Base-by-base conservation (phyloP, 176 grass and related monocot species). In the Guadua angustifolia region DNA sequence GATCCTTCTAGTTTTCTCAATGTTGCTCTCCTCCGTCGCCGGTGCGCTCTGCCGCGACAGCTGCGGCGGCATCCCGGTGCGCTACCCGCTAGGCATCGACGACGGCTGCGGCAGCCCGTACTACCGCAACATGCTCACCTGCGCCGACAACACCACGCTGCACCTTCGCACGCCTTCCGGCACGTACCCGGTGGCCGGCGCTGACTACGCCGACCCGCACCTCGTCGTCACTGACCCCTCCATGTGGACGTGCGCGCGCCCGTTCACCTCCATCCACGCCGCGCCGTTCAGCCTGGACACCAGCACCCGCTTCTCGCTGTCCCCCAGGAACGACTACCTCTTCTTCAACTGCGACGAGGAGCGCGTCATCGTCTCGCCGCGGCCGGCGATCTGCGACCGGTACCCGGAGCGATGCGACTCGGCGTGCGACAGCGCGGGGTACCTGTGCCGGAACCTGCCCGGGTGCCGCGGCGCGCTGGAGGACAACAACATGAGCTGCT, bases 91-190 rank as follows among this genome's bases (percentile, higher is more conserved):
- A 21, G 82, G 89, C 87, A 85, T 98, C 78, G 93, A 98, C 79
- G 89, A 98, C 51, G 95, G 91, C 2, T 95, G 95, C 78, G 95
- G 95, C 62, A 98, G 95, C 80, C 82, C 93, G 29, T 98, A 98
- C 86, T 98, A 98, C 80, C 95, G 91, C 68, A 93, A 81, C 91
- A 85, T 93, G 89, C 91, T 98, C 19, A 59, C 80, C 60, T 98
- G 93, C 84, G 47, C 77, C 60, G 85, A 94, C 80, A 73, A 92
- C 83, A 71, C 92, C 22, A 75, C 77, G 35, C 93, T 98, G 19
- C 83, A 69, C 67, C 91, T 98, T 26, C 93, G 93, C 58, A 98
- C 93, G 8, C 93, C 93, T 4, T 98, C 93, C 5, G 95, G 95
- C 65, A 88, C 87, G 4, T 98, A 98, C 79, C 91, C 85, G 1